Evolutionary conservation across 495 filamentous ascomycete genomes (phyloP), one percentile per base, ranked within the genome.

Genomic region (Daldinia decipiens): DNA sequence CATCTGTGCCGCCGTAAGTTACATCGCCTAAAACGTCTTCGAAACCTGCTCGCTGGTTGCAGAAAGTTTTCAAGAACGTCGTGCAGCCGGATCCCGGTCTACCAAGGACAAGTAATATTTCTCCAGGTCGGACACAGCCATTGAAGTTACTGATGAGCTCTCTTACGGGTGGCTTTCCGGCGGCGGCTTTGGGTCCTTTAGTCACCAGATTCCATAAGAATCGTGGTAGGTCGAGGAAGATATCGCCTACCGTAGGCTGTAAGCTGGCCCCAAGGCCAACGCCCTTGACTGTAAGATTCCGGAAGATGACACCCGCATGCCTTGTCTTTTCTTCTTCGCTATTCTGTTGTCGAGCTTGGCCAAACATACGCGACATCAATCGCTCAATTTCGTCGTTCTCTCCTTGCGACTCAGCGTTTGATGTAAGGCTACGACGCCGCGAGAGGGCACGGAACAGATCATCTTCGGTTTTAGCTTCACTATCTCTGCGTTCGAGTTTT

Each of bases 31-130:
- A 72, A 4, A 93, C 80, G 5, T 81, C 84, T 67, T 87, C 87
- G 71, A 88, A 93, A 0, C 88, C 90, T 34, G 80, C 83, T 73
- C 89, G 77, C 68, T 91, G 89, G 60, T 91, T 91, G 11, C 87
- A 89, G 45, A 93, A 80, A 0, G 86, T 82, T 65, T 93, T 92
- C 34, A 94, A 76, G 62, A 93, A 90, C 0, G 89, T 92, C 0
- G 89, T 87, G 67, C 91, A 94, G 11, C 91, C 91, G 43, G 86
- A 85, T 0, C 91, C 91, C 1, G 91, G 91, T 24, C 89, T 80
- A 4, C 91, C 91, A 50, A 94, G 82, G 0, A 94, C 91, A 1
- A 94, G 81, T 1, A 91, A 57, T 85, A 85, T 83, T 65, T 87
- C 82, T 15, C 81, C 79, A 19, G 79, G 78, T 19, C 78, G 80